Evolutionary conservation across 2,329 filamentous ascomycete genomes (phyloP).

Genomic region (Aspergillus pseudonomiae): DNA sequence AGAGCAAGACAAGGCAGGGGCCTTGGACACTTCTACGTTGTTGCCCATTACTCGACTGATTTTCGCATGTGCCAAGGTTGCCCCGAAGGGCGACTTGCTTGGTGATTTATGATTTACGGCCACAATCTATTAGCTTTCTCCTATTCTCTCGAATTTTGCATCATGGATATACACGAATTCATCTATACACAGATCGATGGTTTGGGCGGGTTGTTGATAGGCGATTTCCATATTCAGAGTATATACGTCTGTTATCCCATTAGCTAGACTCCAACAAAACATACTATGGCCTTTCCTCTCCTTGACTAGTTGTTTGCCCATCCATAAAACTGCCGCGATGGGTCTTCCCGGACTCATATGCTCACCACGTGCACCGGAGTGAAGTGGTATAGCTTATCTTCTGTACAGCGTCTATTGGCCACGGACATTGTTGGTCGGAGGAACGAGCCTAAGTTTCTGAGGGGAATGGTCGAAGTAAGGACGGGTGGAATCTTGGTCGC

Average conservation of each 20-base stretch:
- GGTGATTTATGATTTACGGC: background rate
- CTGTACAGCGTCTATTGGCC: background rate
- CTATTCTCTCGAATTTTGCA: background rate
- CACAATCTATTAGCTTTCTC: background rate
- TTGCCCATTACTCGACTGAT: slow-evolving; percentile 19
- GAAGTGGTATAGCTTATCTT: background rate
- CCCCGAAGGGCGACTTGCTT: background rate
- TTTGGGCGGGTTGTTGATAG: background rate
- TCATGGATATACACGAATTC: background rate
- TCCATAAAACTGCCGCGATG: background rate
- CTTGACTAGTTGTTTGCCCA: background rate
- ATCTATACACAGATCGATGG: background rate
- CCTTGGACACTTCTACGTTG: slow-evolving; percentile 11
- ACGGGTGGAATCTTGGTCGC: background rate
- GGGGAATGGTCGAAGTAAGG: background rate
- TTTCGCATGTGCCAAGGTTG: slow-evolving; percentile 15
- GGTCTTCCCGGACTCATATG: background rate
- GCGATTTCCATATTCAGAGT: background rate
- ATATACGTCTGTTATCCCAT: background rate
- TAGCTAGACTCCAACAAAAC: background rate
- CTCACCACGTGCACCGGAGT: background rate
- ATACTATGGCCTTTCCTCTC: background rate
- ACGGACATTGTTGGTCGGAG: background rate
- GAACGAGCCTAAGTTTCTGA: background rate
- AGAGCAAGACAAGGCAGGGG: slow-evolving; percentile 8